A percentile compares a stretch with the other conserved stretches of the same genome.
Conservation (phyloP, 108 stramenopile species). For the Ochromonas danica region DNA sequence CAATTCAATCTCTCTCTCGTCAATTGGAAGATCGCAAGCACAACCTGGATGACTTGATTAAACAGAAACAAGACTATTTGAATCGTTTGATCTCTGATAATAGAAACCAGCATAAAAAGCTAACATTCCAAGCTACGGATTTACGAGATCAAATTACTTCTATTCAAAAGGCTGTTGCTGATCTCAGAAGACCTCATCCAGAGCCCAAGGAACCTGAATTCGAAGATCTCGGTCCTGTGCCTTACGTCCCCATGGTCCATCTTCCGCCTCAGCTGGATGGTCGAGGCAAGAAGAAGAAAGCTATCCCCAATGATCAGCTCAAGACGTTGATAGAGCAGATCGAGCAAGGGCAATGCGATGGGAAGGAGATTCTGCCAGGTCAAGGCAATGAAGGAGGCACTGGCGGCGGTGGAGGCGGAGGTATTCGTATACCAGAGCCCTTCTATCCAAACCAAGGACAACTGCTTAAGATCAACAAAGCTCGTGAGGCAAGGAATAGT, state of each 20-base stretch:
- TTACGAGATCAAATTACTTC: neutral
- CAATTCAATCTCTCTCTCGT: neutral
- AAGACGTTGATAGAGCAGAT: neutral
- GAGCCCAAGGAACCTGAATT: conserved; percentile 29
- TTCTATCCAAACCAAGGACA: neutral
- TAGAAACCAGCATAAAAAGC: neutral
- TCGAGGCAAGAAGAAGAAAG: conserved; percentile 36
- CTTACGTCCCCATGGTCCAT: conserved; percentile 19
- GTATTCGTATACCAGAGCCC: neutral
- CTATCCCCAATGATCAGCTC: neutral
- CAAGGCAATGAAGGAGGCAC: too few species aligned
- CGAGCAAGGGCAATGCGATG: conserved; percentile 1
- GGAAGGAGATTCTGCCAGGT: too few species aligned
- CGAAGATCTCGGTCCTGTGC: neutral
- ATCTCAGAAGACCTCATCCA: neutral
- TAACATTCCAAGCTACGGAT: neutral
- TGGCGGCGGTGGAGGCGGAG: too few species aligned
- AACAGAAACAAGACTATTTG: neutral
- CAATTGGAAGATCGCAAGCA: neutral
- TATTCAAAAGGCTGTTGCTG: neutral
- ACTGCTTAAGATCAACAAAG: neutral
- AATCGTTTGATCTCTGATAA: neutral
- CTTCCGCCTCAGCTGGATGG: neutral
- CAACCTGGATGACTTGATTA: neutral
- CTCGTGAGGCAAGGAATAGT: neutral